These are phyloP conservation scores for Coemansia sp. DNA, from an alignment of 192 early-diverging fungal species.

Conservation along the genomic window DNA sequence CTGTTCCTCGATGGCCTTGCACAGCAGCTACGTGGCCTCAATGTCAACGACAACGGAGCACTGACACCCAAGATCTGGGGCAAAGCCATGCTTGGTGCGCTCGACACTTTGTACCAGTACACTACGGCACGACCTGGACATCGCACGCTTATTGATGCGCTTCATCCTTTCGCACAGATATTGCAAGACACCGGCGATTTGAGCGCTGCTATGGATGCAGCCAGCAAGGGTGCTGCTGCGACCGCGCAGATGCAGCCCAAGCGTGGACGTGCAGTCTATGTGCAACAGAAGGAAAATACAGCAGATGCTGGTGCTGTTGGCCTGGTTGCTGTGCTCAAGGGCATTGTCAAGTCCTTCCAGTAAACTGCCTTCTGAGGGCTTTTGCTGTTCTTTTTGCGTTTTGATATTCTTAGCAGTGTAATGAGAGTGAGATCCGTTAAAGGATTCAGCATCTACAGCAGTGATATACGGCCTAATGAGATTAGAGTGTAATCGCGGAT, in stretches of 20 bases:
- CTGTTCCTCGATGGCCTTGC: constrained; percentile 67
- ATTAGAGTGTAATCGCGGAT: too few species aligned
- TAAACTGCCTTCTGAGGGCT: too few species aligned
- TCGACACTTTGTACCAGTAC: constrained; percentile 63
- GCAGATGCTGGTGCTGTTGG: constrained; percentile 66
- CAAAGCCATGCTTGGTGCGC: constrained; percentile 57
- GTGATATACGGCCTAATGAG: too few species aligned
- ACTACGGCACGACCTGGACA: constrained; percentile 71
- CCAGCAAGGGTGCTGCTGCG: constrained; percentile 54
- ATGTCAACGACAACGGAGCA: constrained; percentile 19
- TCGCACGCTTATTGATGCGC: constrained; percentile 71
- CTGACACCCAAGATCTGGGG: constrained; percentile 51
- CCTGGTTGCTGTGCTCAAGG: constrained; percentile 58
- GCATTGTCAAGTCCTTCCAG: constrained; percentile 49
- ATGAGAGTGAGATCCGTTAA: too few species aligned
- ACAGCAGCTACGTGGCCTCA: constrained; percentile 46
- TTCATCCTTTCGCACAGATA: constrained; percentile 64
- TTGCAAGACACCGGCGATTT: constrained; percentile 49
- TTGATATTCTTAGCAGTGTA: too few species aligned
- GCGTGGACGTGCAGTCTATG: constrained; percentile 68
- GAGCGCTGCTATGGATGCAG: constrained; percentile 55
- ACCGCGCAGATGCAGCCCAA: constrained; percentile 62
- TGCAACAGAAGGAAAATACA: constrained; percentile 52
- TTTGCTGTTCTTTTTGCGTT: not conserved
- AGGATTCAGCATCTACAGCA: too few species aligned